Evolutionary conservation across 164 flowering plant species (phyloP), one percentile per base, ranked within the genome.

Genomic region (Amborella trichopoda): DNA sequence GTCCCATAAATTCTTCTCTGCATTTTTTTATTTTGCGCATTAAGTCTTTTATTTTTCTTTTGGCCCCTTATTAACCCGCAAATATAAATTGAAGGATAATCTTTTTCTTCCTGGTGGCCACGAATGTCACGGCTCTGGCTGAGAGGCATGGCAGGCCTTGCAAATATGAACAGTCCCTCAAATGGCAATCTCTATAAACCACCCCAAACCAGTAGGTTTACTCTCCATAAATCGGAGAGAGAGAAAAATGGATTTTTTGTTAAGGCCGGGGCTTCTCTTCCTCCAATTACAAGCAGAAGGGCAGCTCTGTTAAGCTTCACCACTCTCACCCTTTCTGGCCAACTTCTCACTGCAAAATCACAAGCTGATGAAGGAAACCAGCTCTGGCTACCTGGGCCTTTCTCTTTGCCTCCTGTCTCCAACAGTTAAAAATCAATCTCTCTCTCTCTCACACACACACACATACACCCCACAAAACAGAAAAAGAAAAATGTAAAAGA

Each of bases 281-380:
- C 59, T 5, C 12, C 55, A 17, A 61, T 51, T 9, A 16, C 41
- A 28, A 46, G 65, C 11, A 67, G 78, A 43, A 81, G 96, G 58
- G 77, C 85, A 48, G 41, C 54, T 26, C 64, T 78, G 33, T 8
- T 84, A 54, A 67, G 84, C 52, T 61, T 81, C 44, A 70, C 75
- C 19, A 66, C 88, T 2, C 20, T 67, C 22, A 64, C 72, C 20
- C 43, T 88, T 23, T 36, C 71, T 26, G 56, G 53, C 9, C 56
- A 40, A 16, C 47, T 61, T 11, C 41, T 58, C 48, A 48, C 43
- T 23, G 69, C 45, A 20, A 48, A 42, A n/a, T 57, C 86, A 13
- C 64, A 64, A 0, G 95, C 93, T 3, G 78, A 72, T 3, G 84
- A 72, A 32, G 58, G 33, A 20, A 80, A 78, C 49, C 84, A 83